These are phyloP conservation scores for Cinchona pubescens DNA, from an alignment of 257 asterid species.

Conservation along the genomic window DNA sequence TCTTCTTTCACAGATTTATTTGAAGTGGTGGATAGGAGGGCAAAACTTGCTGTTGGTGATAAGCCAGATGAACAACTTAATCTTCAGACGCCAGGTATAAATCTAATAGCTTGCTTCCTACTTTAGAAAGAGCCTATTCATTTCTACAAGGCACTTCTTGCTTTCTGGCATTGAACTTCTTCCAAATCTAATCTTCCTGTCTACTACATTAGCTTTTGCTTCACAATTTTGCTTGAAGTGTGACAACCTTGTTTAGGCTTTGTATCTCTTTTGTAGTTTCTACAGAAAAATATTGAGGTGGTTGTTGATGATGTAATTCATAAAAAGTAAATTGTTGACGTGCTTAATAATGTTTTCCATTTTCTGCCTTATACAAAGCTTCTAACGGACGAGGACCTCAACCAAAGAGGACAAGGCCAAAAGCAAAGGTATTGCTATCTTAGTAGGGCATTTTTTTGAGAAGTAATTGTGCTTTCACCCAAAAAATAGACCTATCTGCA, in stretches of 20 bases:
- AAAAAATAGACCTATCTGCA: too few relatives aligned
- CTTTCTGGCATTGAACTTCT: not conserved
- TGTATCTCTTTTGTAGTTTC: not conserved
- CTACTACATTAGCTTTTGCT: not conserved
- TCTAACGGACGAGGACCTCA: conserved; percentile 70
- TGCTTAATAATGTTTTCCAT: conserved; percentile 6
- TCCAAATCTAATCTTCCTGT: not conserved
- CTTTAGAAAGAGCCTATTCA: conserved; percentile 5
- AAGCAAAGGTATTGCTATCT: conserved; percentile 55
- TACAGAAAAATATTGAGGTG: not conserved
- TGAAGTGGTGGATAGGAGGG: conserved; percentile 94
- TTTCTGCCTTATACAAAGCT: conserved; percentile 34
- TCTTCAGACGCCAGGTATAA: conserved; percentile 52
- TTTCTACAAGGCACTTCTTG: not conserved
- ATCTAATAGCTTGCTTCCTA: conserved; percentile 15
- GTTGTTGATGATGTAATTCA: not conserved
- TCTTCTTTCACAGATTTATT: conserved; percentile 62
- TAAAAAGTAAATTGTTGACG: conserved; percentile 3
- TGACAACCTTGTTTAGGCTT: not conserved
- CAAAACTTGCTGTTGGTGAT: conserved; percentile 88
- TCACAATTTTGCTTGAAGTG: not conserved
- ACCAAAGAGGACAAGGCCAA: conserved; percentile 57
- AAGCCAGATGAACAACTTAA: conserved; percentile 63
- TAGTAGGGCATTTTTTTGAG: not conserved
- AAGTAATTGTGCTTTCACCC: too few relatives aligned